phyloP scores from a whole-genome alignment of 2,329 filamentous ascomycete species.

The Colletotrichum spaethianum region DNA sequence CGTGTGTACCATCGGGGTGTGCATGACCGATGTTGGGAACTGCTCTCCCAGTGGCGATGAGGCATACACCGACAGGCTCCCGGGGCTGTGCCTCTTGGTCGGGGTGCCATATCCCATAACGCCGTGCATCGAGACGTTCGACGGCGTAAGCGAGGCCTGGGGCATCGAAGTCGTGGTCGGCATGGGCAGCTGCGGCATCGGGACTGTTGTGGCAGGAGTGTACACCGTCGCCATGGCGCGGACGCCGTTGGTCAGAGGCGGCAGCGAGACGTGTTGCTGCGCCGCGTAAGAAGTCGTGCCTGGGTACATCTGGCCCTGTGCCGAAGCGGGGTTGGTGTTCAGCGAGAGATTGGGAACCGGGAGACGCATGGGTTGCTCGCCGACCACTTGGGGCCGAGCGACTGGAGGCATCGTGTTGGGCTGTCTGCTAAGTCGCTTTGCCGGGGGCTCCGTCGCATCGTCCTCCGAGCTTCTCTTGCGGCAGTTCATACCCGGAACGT shows the following conservation, averaged over 20 bases:
- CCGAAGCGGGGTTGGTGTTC: slow-evolving; percentile 60
- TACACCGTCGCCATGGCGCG: slow-evolving; percentile 86
- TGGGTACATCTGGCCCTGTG: slow-evolving; percentile 51
- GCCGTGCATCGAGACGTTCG: slow-evolving; percentile 45
- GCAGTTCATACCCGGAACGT: slow-evolving; percentile 53
- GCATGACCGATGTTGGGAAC: slow-evolving; percentile 66
- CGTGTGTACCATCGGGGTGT: slow-evolving; percentile 71
- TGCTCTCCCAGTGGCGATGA: slow-evolving; percentile 81
- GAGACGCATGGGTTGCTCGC: slow-evolving; percentile 62
- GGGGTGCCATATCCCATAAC: slow-evolving; percentile 63
- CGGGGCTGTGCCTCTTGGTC: slow-evolving; percentile 67
- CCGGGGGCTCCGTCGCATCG: slow-evolving; percentile 66
- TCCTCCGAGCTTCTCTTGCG: slow-evolving; percentile 68
- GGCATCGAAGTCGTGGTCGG: slow-evolving; percentile 33
- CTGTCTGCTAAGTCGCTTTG: slow-evolving; percentile 63
- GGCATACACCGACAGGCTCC: slow-evolving; percentile 66
- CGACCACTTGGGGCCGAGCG: slow-evolving; percentile 41
- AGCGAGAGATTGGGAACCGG: slow-evolving; percentile 81
- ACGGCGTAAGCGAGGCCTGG: slow-evolving; percentile 40
- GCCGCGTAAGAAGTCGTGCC: slow-evolving; percentile 57
- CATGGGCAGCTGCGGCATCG: slow-evolving; percentile 42
- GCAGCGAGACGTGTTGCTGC: slow-evolving; percentile 69
- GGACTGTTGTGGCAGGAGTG: slow-evolving; percentile 53
- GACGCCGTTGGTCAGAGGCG: slow-evolving; percentile 71
- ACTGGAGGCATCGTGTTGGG: slow-evolving; percentile 42